Evolutionary conservation across 148 eudicot species (phyloP).

Genomic region (Camellia granthamiana): DNA sequence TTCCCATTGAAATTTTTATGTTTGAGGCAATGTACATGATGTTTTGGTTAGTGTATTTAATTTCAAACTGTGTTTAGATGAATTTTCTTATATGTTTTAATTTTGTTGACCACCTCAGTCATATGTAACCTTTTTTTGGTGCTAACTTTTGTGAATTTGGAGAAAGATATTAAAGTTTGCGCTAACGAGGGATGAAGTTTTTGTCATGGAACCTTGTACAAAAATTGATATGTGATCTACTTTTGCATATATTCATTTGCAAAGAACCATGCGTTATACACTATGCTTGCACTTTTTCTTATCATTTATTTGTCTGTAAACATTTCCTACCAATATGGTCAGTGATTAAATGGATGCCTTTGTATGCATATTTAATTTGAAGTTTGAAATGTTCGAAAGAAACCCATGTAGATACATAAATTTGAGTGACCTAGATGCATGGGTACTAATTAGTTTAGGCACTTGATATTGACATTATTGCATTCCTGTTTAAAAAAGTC

Average conservation of each 20-base stretch:
- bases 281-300: neutral
- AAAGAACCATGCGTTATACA: too few relatives aligned
- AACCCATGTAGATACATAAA: neutral
- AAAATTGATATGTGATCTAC: neutral
- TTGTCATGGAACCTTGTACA: neutral
- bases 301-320: neutral
- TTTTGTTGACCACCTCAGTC: neutral
- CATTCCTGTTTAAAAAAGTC: too few relatives aligned
- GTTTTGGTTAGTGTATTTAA: neutral
- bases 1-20: neutral
- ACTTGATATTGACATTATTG: neutral
- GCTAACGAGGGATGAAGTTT: neutral
- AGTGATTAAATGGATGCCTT: neutral
- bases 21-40: neutral
- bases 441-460: neutral
- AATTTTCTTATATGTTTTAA: neutral
- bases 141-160: neutral
- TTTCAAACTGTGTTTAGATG: neutral
- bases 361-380: neutral
- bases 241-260: too few relatives aligned
- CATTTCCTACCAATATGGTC: neutral
- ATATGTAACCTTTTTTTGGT: neutral
- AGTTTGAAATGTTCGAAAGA: neutral
- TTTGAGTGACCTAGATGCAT: neutral
- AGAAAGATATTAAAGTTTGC: neutral